Percentiles rank a stretch among this genome's conserved stretches.
Evolutionary conservation across 371 early-diverging fungal species (phyloP).

Genomic region (Apophysomyces ossiformis): DNA sequence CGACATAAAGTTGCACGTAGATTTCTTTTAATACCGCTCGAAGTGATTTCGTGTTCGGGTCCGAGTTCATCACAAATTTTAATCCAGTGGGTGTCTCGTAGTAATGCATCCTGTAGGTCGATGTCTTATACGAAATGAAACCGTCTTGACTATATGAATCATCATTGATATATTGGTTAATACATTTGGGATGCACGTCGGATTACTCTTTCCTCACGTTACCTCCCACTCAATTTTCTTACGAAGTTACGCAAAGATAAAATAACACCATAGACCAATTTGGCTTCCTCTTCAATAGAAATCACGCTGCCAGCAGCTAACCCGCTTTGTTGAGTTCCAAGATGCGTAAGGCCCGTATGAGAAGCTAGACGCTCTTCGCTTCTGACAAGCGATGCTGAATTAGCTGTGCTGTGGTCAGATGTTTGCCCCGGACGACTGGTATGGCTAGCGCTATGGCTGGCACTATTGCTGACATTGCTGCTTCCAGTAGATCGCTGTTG

Average conservation of each 20-base stretch:
- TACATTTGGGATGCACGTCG: no score
- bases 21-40: constrained; percentile 78
- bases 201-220: constrained; percentile 11
- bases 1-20: constrained; percentile 88
- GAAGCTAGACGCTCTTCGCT: constrained; percentile 30
- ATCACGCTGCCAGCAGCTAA: constrained; percentile 59
- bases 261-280: constrained; percentile 93
- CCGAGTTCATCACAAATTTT: constrained; percentile 88
- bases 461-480: constrained; percentile 31
- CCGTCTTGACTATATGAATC: constrained; percentile 61
- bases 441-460: constrained; percentile 23
- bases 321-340: constrained; percentile 43
- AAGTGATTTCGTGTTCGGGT: constrained; percentile 70
- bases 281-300: constrained; percentile 88
- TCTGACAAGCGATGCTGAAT: constrained; percentile 29
- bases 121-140: constrained; percentile 82
- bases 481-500: constrained; percentile 29
- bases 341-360: constrained; percentile 18
- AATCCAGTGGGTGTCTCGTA: constrained; percentile 87
- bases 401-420: constrained; percentile 30
- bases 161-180: background rate
- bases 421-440: constrained; percentile 27
- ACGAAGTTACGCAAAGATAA: constrained; percentile 88
- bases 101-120: constrained; percentile 87
- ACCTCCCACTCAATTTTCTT: constrained; percentile 69